Evolutionary conservation across 139 green algal species (phyloP), one percentile per base, ranked within the genome.

Genomic region (Coelastrella sp.): DNA sequence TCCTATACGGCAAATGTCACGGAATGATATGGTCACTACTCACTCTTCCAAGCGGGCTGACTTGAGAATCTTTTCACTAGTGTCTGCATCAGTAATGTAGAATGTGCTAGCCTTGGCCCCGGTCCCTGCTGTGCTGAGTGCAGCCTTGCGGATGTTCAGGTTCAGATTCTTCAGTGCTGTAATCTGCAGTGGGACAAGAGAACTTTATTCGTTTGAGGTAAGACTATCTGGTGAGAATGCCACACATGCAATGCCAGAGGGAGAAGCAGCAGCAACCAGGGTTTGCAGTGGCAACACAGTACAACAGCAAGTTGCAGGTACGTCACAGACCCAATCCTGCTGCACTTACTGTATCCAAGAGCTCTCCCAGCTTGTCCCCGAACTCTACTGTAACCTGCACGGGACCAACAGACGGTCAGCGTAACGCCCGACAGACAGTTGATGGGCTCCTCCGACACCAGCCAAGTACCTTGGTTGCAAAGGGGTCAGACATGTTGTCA

Each of bases 121-220:
- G 13, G 54, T 32, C 22, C 14, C 7, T 32, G 68, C 82, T 13
- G 23, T 19, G 11, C 80, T 87, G 32, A 99, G 88, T 92, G 98
- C 98, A 20, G 97, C 97, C 5, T 95, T 92, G 5, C 95, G 89
- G 83, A 99, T 98, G 93, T 99, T 99, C 22, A 99, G 92, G 58
- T 95, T 95, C 75, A 99, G 85, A 77, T 97, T 98, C 84, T 97
- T 97, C 66, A 99, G 93, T 1, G 97, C 95, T 17, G 93, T 95
- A 19, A 98, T 95, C 94, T 97, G 94, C 80, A 92, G 73, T 5
- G 5, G 19, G 10, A 77, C 71, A 76, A 76, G 14, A 76, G 20
- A 6, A 77, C 71, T 5, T 20, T 71, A 71, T 71, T 11, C 64
- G 16, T 20, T 20, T 5, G 64, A 71, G 4, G 64, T 11, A 7